Base-by-base conservation (phyloP, 768 basidiomycete species). In the Kwoniella dendrophila region DNA sequence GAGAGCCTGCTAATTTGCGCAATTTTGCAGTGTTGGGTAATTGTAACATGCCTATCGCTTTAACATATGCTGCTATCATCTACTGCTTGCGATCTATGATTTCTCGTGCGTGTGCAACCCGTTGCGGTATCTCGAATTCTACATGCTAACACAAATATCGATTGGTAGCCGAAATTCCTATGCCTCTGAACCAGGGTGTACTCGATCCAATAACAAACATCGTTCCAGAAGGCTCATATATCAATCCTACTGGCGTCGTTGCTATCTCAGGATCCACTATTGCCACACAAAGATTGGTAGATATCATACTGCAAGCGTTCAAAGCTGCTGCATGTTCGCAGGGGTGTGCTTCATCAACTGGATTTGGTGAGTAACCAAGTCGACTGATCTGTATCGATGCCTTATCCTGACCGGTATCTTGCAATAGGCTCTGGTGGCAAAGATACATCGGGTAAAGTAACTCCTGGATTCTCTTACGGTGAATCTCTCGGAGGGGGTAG, bases 221-320 rank as follows among this genome's bases (percentile, higher is more conserved):
- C 63, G 89, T 95, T 32, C 93, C 93, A 0, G 76, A 82, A n/a
- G 87, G 86, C 56, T 89, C 88, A 1, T 77, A 95, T 14, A 81
- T 97, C 33, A 84, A 86, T 10, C 94, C 93, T 0, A 89, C 88
- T 14, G 85, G 85, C 43, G 92, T 89, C 0, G 91, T 90, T 5
- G 94, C 93, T 0, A 92, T 95, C 4, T 94, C 60, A 10, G 60
- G 60, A 20, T 62, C 60, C 3, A 62, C 60, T 2, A 18, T 62
- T 3, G 53, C 60, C 2, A 89, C 88, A 10, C 93, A 95, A 73
- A 84, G 94, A n/a, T 90, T 96, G 47, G 90, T 93, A 0, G 94
- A 97, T 73, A 92, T 95, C 2, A 90, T 97, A 36, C 81, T 97
- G 30, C 90, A 89, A 76, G 92, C 93, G 0, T 96, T 97, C 67